Evolutionary conservation across 768 basidiomycete species (phyloP), one percentile per base, ranked within the genome.

Genomic region (Mycena capillaripes): DNA sequence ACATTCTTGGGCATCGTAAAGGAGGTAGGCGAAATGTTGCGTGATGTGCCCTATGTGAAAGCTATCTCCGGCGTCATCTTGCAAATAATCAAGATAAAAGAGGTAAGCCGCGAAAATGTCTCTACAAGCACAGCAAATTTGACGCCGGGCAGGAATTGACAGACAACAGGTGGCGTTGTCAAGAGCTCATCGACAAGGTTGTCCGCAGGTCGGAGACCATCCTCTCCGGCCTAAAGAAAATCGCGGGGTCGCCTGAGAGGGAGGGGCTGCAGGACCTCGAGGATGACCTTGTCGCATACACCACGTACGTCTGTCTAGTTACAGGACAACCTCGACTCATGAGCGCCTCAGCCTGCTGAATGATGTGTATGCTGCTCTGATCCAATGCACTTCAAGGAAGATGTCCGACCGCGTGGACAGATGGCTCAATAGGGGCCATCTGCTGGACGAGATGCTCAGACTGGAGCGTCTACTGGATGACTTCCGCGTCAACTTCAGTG

Each of bases 381-480:
- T 71, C 14, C 69, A 75, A 9, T 75, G 73, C 34, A 69, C 73
- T 21, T 75, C 73, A 40, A 68, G 58, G 42, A 71, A 69, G 40
- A 30, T 69, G 52, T 53, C 56, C 44, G 32, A 55, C 56, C 73
- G 73, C 27, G 53, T 75, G 16, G 62, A 71, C 56, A 66, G 73
- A 19, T 69, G 53, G 66, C 46, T 75, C 30, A 75, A 75, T 25
- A 23, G 73, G 50, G 50, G 61, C 55, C 73, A 75, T 25, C 70
- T 75, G 16, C 30, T 63, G 36, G 73, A 69, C 14, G 70, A 71
- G 42, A 75, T 75, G 69, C 73, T 71, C 30, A 57, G 70, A 30
- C 70, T 75, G 29, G 73, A 75, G 70, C 73, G 73, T 23, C 57
- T 65, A 29, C n/a, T 75, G 42, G 73, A 75, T 53, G 73, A 75